Base-by-base conservation (phyloP, 306 rosid species). In the Mimosa bimucronata region DNA sequence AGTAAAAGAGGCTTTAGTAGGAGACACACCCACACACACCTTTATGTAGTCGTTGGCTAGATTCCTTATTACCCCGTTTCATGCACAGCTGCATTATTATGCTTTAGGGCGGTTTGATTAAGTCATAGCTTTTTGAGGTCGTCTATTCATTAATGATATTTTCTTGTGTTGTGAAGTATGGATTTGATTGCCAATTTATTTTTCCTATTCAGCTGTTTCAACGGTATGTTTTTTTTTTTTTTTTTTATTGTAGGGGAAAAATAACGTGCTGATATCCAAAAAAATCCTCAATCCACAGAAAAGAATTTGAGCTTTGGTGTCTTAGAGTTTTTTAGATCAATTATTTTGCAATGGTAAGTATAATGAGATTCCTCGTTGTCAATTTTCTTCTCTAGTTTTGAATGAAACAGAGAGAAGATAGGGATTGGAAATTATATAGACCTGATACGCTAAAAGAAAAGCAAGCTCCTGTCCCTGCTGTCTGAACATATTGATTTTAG, bases 301-400 rank as follows among this genome's bases (percentile, higher is more conserved):
- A 21, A 67, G 75, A 61, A 79, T 40, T 57, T 41, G 46, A 79
- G 34, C 77, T 75, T 61, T 46, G 61, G n/a, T 28, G 28, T 55
- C 21, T 12, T 48, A 66, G 28, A 50, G 73, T 9, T 28, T 71
- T 9, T 79, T 31, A 75, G 67, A 40, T 21, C 72, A 46, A 64
- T 82, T 79, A 26, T 46, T n/a, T 60, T 76, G 77, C 79, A 29
- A 86, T 86, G 88, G 88, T 86, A 80, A 71, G 66, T 71, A 76
- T 26, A 31, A 30, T 18, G 29, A 12, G 42, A 41, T 71, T 30
- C 53, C 2, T 18, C 73, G 6, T 37, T 40, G 10, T 67, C 18
- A 7, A 26, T 9, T 74, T 68, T 67, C 25, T 26, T 44, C 0
- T 71, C 10, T 70, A 19, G 21, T 8, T 83, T 68, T 61, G 69